Evolutionary conservation across 176 grass and related monocot genomes (phyloP).

Genomic region (Zoysia japonica): DNA sequence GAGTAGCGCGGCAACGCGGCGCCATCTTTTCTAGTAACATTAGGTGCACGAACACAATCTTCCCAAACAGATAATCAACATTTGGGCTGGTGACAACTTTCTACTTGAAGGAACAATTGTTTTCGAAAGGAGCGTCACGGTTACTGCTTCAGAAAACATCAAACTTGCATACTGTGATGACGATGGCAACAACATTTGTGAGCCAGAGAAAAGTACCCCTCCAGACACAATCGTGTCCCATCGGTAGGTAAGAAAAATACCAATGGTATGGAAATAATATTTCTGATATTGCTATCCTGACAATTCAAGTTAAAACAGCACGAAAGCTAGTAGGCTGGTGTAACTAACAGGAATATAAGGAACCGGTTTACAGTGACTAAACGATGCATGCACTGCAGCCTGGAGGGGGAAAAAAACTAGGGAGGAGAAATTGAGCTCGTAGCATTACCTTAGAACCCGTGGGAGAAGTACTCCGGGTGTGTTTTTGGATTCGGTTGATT

Average conservation of each 20-base stretch:
- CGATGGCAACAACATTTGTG: background rate
- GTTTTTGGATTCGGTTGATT: too few species aligned
- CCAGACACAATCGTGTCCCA: constrained; percentile 20
- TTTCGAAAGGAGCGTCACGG: background rate
- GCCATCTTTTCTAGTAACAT: background rate
- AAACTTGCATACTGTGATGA: background rate
- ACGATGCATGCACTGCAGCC: background rate
- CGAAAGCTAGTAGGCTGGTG: constrained; percentile 27
- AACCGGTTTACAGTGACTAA: background rate
- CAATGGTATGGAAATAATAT: too few species aligned
- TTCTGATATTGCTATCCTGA: background rate
- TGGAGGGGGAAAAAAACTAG: background rate
- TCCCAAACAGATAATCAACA: background rate
- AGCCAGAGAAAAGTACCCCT: constrained; percentile 10
- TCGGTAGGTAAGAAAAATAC: background rate
- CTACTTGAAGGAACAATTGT: background rate
- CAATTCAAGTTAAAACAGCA: background rate
- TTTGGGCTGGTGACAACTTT: constrained; percentile 2
- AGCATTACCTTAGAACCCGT: background rate
- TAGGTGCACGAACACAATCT: background rate
- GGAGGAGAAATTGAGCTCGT: background rate
- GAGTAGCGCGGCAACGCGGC: background rate
- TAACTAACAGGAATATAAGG: constrained; percentile 34
- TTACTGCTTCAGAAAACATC: background rate
- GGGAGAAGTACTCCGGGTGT: too few species aligned